Conservation (phyloP, 139 green algal species). For the Chlamydomonas incerta region DNA sequence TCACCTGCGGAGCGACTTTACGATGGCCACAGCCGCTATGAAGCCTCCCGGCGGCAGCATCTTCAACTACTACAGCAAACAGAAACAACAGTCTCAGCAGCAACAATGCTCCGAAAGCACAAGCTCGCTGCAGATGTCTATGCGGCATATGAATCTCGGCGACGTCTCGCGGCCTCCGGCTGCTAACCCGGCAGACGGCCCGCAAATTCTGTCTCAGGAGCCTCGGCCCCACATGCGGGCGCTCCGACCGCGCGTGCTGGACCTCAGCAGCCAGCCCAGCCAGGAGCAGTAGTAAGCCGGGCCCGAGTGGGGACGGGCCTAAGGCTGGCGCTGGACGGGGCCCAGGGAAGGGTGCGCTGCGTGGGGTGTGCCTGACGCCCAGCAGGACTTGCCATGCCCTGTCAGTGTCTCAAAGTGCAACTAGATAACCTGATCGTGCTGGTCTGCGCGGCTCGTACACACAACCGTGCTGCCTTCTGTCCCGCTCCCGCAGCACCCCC, state of each 20-base stretch:
- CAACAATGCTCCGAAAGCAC: constrained; percentile 38
- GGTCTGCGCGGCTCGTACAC: not conserved
- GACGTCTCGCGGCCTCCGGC: not conserved
- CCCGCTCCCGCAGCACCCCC: constrained; percentile 47
- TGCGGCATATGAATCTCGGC: constrained; percentile 23
- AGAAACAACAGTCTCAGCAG: constrained; percentile 20
- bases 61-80: constrained; percentile 35
- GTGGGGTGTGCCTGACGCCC: too few species aligned
- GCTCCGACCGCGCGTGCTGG: constrained; percentile 19
- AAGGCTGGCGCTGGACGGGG: too few species aligned
- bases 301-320: not conserved
- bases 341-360: too few species aligned
- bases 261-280: constrained; percentile 49
- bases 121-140: constrained; percentile 25
- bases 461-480: not conserved
- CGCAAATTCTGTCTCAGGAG: not conserved
- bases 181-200: not conserved
- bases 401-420: too few species aligned
- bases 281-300: constrained; percentile 50
- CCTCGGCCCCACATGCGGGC: constrained; percentile 9
- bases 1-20: not conserved
- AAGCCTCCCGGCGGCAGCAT: not conserved
- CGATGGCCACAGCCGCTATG: constrained; percentile 3
- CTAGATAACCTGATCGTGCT: too few species aligned
- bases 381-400: too few species aligned